phyloP scores from a whole-genome alignment of 768 basidiomycete species.

The Cystofilobasidium capitatum region DNA sequence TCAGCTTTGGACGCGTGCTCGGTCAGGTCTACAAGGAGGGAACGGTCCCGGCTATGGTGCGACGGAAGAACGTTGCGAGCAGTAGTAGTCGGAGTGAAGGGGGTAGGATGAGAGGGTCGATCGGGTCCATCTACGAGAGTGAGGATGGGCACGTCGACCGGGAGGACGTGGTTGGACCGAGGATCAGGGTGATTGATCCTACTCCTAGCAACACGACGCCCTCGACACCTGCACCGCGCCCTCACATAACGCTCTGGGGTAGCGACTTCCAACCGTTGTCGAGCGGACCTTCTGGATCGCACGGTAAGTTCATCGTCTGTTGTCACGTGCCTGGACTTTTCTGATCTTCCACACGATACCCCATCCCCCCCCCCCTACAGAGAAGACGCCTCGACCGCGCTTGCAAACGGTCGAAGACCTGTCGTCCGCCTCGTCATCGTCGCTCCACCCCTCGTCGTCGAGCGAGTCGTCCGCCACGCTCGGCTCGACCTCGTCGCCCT shows the following conservation, averaged over 20 bases:
- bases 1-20: slow-evolving; percentile 23
- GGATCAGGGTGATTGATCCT: slow-evolving; percentile 19
- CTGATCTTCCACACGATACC: too few species aligned
- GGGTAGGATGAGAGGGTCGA: background rate
- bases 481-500: background rate
- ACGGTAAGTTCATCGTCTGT: background rate
- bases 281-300: background rate
- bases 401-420: background rate
- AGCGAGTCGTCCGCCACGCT: background rate
- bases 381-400: too few species aligned
- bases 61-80: slow-evolving; percentile 3
- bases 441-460: background rate
- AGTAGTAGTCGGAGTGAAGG: background rate
- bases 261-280: background rate
- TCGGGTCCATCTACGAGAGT: background rate
- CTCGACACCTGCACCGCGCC: background rate
- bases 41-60: background rate
- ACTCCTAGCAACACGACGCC: slow-evolving; percentile 23
- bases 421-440: background rate
- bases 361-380: too few species aligned
- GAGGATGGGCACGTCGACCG: background rate
- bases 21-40: slow-evolving; percentile 26
- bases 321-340: too few species aligned
- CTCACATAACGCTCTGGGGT: background rate
- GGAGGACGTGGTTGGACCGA: background rate